Evolutionary conservation across 805 yeast species (phyloP), one percentile per base, ranked within the genome.

Genomic region (Cyberlindnera suaveolens): DNA sequence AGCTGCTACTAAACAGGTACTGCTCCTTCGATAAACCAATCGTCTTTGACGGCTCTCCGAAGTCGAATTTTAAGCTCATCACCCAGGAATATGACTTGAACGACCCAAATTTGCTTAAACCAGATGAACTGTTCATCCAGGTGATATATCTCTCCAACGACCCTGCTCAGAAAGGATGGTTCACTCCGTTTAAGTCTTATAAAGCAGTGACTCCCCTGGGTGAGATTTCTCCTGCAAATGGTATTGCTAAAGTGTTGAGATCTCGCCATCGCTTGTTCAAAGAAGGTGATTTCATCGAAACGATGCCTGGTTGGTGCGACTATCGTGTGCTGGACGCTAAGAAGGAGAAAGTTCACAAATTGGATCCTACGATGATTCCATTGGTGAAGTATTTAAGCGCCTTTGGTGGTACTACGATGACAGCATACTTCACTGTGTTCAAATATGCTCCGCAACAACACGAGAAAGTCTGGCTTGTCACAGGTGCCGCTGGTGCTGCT

Each of bases 401-500:
- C 4, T 58, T 76, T 18, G 86, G 85, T 34, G 51, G 72, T 49
- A 77, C 84, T 10, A 74, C 80, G 0, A 51, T 78, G 45, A 80
- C 85, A 19, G 84, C 85, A 2, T 79, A 76, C 62, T 63, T 71
- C 46, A 80, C 81, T 6, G 65, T 77, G 45, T 63, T 57, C 45
- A 67, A 69, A 30, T 67, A 76, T 39, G 78, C 77, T 15, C 63
- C 60, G 18, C 68, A 69, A 27, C 62, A 56, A 27, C 52, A 54
- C 15, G 61, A 54, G 6, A 77, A 77, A 53, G 64, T 70, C 6
- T 65, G 75, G 46, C 60, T 78, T 35, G 65, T 80, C 30, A 72
- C 80, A 15, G 85, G 83, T 41, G 86, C 86, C 11, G 72, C 81
- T 8, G 86, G 86, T 46, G 84, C 84, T n/a, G 80, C 80, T 13